A percentile compares a stretch with the other conserved stretches of the same genome.
These are phyloP conservation scores for Colletotrichum siamense DNA, from an alignment of 2,329 filamentous ascomycete genomes.

Conservation along the genomic window DNA sequence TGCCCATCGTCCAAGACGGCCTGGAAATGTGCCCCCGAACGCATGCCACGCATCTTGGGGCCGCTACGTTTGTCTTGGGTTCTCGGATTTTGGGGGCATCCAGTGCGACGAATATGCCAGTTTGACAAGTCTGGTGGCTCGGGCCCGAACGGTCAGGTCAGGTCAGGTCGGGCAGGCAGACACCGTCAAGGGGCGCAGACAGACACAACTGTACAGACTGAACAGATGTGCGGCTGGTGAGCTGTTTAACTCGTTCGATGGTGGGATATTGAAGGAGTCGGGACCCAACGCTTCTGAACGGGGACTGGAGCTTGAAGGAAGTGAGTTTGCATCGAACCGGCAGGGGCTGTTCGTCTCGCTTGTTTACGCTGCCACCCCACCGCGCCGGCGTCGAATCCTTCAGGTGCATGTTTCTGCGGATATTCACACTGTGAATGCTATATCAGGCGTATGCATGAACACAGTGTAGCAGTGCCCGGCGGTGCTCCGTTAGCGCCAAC, in stretches of 20 bases:
- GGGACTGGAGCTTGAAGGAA: not conserved
- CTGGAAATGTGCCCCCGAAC: not conserved
- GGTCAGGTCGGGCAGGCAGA: not conserved
- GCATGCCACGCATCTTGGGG: not conserved
- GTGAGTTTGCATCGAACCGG: not conserved
- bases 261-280: constrained; percentile 12
- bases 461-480: not conserved
- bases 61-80: not conserved
- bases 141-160: not conserved
- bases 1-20: not conserved
- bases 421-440: not conserved
- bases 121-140: not conserved
- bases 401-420: not conserved
- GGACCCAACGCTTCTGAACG: not conserved
- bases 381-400: not conserved
- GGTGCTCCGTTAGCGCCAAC: not conserved
- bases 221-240: not conserved
- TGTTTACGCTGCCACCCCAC: constrained; percentile 9
- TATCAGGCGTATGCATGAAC: fast-evolving
- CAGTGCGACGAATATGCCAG: not conserved
- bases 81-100: not conserved
- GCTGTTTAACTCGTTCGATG: not conserved
- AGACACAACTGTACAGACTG: not conserved
- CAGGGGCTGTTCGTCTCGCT: constrained; percentile 1
- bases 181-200: not conserved